Evolutionary conservation across 768 basidiomycete genomes (phyloP).

Genomic region (Suillus tomentosus): DNA sequence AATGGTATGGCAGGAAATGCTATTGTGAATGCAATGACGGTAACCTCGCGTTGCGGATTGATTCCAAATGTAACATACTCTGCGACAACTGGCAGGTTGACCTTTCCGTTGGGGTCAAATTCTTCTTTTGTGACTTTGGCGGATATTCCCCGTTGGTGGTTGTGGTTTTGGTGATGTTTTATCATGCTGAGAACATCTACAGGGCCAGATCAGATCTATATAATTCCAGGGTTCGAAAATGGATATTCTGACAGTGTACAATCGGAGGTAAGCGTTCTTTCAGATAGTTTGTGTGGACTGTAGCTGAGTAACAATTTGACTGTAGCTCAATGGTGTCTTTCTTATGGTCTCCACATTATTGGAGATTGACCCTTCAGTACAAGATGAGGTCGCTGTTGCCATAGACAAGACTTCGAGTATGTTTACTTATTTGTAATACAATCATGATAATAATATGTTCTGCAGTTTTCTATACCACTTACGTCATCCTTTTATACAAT

Average conservation of each 20-base stretch:
- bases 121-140: too few species aligned
- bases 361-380: neutral
- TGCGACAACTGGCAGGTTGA: too few species aligned
- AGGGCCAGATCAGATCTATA: neutral
- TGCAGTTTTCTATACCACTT: too few species aligned
- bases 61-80: neutral
- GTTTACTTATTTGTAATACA: neutral
- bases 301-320: neutral
- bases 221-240: too few species aligned
- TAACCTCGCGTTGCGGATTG: slow-evolving; percentile 14
- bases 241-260: too few species aligned
- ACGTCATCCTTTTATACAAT: neutral
- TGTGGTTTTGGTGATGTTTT: neutral
- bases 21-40: slow-evolving; percentile 16
- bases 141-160: too few species aligned
- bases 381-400: neutral
- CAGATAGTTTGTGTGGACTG: too few species aligned
- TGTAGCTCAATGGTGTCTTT: neutral
- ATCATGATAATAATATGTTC: neutral
- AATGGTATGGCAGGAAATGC: slow-evolving; percentile 6
- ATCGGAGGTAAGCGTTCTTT: neutral
- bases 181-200: neutral
- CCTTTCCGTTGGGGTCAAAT: too few species aligned
- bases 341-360: neutral
- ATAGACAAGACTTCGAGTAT: neutral